These are phyloP conservation scores for Pseudocercospora fijiensis DNA, from an alignment of 2,329 filamentous ascomycete species.

Conservation along the genomic window DNA sequence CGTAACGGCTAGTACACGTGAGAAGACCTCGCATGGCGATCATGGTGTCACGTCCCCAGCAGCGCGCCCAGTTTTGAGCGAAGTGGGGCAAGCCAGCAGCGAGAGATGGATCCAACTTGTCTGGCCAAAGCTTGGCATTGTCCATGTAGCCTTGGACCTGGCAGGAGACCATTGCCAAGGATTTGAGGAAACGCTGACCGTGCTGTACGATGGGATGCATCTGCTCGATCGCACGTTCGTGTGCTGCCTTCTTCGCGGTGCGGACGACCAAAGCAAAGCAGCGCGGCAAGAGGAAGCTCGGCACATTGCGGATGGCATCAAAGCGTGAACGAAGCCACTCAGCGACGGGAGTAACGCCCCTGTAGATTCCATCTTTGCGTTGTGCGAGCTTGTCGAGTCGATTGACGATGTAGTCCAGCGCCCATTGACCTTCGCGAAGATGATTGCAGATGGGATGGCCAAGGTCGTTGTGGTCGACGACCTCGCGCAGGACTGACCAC, in stretches of 20 bases:
- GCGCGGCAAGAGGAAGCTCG: constrained; percentile 83
- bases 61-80: constrained; percentile 87
- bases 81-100: constrained; percentile 95
- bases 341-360: constrained; percentile 63
- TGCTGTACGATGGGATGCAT: constrained; percentile 75
- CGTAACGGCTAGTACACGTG: constrained; percentile 82
- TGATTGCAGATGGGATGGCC: constrained; percentile 93
- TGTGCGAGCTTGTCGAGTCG: constrained; percentile 69
- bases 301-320: constrained; percentile 78
- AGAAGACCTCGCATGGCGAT: constrained; percentile 92
- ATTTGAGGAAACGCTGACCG: constrained; percentile 86
- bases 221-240: constrained; percentile 72
- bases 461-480: constrained; percentile 85
- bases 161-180: constrained; percentile 83
- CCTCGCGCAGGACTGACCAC: constrained; percentile 86
- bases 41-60: constrained; percentile 96
- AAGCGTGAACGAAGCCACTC: constrained; percentile 82
- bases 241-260: constrained; percentile 81
- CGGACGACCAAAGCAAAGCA: constrained; percentile 90
- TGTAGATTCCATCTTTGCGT: constrained; percentile 55
- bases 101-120: constrained; percentile 78
- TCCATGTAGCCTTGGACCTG: constrained; percentile 88
- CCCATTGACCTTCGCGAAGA: constrained; percentile 86
- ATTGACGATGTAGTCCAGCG: constrained; percentile 79
- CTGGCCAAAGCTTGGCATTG: constrained; percentile 86